Base-by-base conservation (phyloP, 495 filamentous ascomycete genomes). In the Penicillium maclennaniae region DNA sequence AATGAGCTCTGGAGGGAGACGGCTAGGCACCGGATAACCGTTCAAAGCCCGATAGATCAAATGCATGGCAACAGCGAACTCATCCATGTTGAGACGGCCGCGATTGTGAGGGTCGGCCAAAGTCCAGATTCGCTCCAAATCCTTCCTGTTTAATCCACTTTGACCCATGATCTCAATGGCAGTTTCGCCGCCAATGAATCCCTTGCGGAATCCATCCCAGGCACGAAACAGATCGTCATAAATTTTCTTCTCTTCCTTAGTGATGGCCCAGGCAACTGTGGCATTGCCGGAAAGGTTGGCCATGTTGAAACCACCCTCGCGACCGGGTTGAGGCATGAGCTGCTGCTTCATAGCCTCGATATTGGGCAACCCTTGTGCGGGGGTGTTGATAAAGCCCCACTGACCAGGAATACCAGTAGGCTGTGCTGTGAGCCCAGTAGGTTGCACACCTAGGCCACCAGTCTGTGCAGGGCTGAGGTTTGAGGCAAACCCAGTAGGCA, bases 61-160 rank as follows among this genome's bases (percentile, higher is more conserved):
- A 79, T 99, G 95, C 93, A 99, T 99, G 7, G 89, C 92, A 37
- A 99, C 92, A 16, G 95, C 92, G 67, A 99, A 99, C 63, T 99
- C 95, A 68, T 99, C 95, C 71, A 97, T 86, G 56, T 99, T 91
- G 5, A 99, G 81, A 53, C 91, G 84, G 12, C 95, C 95, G 62
- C 88, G 91, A 70, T 99, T 96, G 48, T 89, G 82, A 23, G 93
- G 85, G 67, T 99, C 95, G 7, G 92, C 89, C 23, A 99, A 74
- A 23, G 93, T 97, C 95, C 95, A 99, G 55, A 97, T 85, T 27
- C 84, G 80, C 74, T 97, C 95, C 31, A 99, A 74, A 56, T 97
- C 93, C 19, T 85, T 71, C 62, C 92, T 91, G 21, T 90, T 89
- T 43, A 97, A 69, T 49, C 95, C 95, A 75, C 92, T 97, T 69